These are phyloP conservation scores for Puccinia triticina DNA, from an alignment of 1,284 basidiomycete genomes.

Conservation along the genomic window DNA sequence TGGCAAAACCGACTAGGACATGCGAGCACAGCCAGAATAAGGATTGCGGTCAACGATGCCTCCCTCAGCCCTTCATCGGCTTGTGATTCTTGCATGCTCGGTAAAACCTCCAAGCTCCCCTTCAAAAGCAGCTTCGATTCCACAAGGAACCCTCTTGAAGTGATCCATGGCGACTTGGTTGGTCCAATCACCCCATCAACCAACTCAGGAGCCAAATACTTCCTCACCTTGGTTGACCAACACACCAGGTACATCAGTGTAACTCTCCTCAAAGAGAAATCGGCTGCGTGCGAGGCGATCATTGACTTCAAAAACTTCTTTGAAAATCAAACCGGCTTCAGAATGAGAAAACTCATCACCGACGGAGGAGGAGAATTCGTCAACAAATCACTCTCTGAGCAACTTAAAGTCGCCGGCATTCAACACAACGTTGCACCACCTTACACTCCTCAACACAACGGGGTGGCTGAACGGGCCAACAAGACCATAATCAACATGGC, in stretches of 20 bases:
- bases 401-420: background rate
- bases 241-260: background rate
- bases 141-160: background rate
- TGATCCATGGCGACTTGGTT: background rate
- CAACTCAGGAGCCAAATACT: background rate
- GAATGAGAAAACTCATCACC: background rate
- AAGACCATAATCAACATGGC: too few species aligned
- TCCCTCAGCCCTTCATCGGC: background rate
- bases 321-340: background rate
- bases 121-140: background rate
- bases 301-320: background rate
- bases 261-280: background rate
- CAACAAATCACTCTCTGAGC: background rate
- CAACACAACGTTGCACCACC: background rate
- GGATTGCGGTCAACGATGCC: background rate
- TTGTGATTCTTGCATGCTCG: background rate
- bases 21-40: background rate
- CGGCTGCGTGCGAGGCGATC: too few species aligned
- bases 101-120: background rate
- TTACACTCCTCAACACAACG: background rate
- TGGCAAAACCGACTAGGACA: background rate
- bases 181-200: background rate
- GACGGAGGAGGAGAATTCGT: background rate
- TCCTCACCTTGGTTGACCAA: background rate
- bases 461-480: background rate